Percentiles rank a stretch among this genome's conserved stretches.
These are phyloP conservation scores for Tolypocladium amazonense DNA, from an alignment of 2,329 filamentous ascomycete genomes.

Conservation along the genomic window DNA sequence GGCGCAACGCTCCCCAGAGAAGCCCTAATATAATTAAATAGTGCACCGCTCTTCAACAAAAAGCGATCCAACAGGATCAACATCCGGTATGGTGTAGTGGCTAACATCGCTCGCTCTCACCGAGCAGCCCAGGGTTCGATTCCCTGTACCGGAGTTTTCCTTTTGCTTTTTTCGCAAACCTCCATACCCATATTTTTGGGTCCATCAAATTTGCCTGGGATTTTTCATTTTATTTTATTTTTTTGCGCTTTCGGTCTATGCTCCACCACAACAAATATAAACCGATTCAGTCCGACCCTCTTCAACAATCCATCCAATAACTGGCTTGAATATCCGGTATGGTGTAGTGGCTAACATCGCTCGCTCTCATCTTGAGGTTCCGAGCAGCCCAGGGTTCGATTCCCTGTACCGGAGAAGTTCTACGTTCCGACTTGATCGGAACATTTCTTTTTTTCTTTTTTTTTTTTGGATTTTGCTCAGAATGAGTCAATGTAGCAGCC, in stretches of 20 bases:
- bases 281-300: background rate
- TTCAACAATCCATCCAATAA: background rate
- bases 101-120: constrained; percentile 23
- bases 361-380: constrained; percentile 12
- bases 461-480: too few relatives aligned
- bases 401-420: constrained; percentile 13
- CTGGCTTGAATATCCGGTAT: constrained; percentile 14
- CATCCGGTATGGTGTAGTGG: constrained; percentile 18
- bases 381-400: constrained; percentile 18
- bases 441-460: background rate
- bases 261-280: background rate
- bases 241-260: background rate
- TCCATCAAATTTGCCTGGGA: too few relatives aligned
- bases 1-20: too few relatives aligned
- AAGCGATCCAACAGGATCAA: background rate
- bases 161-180: background rate
- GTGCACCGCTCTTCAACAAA: background rate
- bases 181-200: background rate
- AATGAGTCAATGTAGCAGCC: too few relatives aligned
- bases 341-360: constrained; percentile 27
- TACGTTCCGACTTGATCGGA: background rate
- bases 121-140: constrained; percentile 18
- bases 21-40: background rate
- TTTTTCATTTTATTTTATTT: too few relatives aligned
- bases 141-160: constrained; percentile 14